These are phyloP conservation scores for Botrytis byssoidea DNA, from an alignment of 2,329 filamentous ascomycete species.

Conservation along the genomic window DNA sequence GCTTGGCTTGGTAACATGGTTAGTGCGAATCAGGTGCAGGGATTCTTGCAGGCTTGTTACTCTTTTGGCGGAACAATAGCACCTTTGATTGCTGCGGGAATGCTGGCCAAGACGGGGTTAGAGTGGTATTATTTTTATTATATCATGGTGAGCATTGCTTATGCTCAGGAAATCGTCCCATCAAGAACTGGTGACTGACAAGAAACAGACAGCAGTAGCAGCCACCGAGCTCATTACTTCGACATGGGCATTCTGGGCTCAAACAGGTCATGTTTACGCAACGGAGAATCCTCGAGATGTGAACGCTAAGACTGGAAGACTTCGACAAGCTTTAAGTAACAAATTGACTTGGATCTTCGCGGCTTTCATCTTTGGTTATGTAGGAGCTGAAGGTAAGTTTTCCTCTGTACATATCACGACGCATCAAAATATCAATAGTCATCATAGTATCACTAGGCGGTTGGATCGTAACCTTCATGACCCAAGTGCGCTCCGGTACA, in stretches of 20 bases:
- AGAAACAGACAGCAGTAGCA: conserved; percentile 51
- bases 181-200: background rate
- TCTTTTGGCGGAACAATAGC: conserved; percentile 68
- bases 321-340: conserved; percentile 42
- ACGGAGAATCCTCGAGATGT: conserved; percentile 48
- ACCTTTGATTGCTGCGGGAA: conserved; percentile 43
- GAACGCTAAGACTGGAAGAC: conserved; percentile 24
- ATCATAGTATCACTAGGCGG: conserved; percentile 63
- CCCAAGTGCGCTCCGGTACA: conserved; percentile 68
- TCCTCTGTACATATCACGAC: too few species aligned
- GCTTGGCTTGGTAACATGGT: conserved; percentile 66
- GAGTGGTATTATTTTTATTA: conserved; percentile 77
- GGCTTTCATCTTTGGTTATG: conserved; percentile 73
- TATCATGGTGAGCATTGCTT: conserved; percentile 57
- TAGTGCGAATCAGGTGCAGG: conserved; percentile 67
- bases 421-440: background rate
- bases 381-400: conserved; percentile 61
- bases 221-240: conserved; percentile 54
- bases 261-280: conserved; percentile 57
- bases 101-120: conserved; percentile 62
- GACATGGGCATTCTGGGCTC: conserved; percentile 59
- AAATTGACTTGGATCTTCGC: conserved; percentile 65
- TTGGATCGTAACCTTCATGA: conserved; percentile 85
- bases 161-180: background rate
- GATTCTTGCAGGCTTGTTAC: conserved; percentile 71